Conservation (phyloP, 495 filamentous ascomycete genomes). For the Aspergillus bertholletiae region DNA sequence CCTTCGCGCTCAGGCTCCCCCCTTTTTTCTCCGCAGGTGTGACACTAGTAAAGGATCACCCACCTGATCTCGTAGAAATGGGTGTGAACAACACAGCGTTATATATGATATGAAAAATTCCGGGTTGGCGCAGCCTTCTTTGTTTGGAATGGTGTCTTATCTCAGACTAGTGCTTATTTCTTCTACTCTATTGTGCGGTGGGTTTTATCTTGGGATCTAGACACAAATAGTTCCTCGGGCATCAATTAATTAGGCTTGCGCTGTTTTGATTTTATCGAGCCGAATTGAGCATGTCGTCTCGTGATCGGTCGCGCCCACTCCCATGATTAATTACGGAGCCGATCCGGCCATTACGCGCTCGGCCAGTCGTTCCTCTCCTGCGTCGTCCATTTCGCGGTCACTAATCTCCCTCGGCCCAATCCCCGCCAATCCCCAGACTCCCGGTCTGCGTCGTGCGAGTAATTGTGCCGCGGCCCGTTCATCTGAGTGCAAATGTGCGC, state of each 20-base stretch:
- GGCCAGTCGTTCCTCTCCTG: conserved; percentile 9
- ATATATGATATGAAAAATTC: conserved; percentile 3
- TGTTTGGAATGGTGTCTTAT: not conserved
- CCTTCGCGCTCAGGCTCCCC: not conserved
- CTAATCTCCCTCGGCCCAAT: conserved; percentile 36
- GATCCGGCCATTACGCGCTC: conserved; percentile 32
- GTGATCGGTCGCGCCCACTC: not conserved
- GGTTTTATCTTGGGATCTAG: not conserved
- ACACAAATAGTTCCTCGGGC: not conserved
- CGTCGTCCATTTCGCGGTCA: conserved; percentile 32
- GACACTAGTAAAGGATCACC: not conserved
- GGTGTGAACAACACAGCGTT: not conserved
- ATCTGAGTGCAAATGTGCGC: conserved; percentile 66
- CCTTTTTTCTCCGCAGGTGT: not conserved
- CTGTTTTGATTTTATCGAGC: not conserved
- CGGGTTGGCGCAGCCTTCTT: not conserved
- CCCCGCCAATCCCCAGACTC: conserved; percentile 45
- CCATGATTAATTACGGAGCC: conserved; percentile 23
- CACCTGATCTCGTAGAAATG: not conserved
- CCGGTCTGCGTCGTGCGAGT: conserved; percentile 41
- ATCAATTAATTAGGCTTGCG: not conserved
- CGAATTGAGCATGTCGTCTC: not conserved
- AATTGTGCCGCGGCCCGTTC: conserved; percentile 52
- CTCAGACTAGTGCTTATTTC: not conserved
- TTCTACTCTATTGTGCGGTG: no score